phyloP scores from a whole-genome alignment of 169 alveolate species.

The Plasmodium knowlesi region DNA sequence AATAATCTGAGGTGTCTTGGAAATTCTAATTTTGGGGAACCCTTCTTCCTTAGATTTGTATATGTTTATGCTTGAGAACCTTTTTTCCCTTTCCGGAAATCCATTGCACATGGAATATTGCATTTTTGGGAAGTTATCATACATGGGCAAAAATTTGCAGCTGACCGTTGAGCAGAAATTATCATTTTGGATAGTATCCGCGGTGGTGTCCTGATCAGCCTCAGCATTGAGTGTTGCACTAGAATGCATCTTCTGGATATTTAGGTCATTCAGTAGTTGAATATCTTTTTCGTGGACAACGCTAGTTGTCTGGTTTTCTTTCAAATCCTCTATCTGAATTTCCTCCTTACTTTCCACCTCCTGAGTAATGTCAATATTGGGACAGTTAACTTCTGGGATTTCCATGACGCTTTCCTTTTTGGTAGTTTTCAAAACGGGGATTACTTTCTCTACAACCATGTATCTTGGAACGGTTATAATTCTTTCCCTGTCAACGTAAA shows the following conservation, averaged over 20 bases:
- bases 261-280: conserved; percentile 29
- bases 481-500: conserved; percentile 84
- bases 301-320: conserved; percentile 55
- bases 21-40: conserved; percentile 68
- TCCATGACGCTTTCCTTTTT: conserved; percentile 78
- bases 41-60: conserved; percentile 30
- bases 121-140: conserved; percentile 8
- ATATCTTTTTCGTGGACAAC: conserved; percentile 24
- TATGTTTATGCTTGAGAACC: conserved; percentile 27
- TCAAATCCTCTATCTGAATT: conserved; percentile 23
- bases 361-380: conserved; percentile 48
- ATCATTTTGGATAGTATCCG: conserved; percentile 19
- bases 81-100: conserved; percentile 39
- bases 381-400: conserved; percentile 80
- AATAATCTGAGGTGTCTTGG: conserved; percentile 44
- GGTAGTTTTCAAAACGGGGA: conserved; percentile 86
- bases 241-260: conserved; percentile 13
- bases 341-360: conserved; percentile 77
- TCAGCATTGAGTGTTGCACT: conserved; percentile 34
- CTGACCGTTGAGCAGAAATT: conserved; percentile 41
- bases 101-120: conserved; percentile 11
- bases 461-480: conserved; percentile 85
- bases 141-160: conserved; percentile 46
- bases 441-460: conserved; percentile 87
- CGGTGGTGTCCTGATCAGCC: conserved; percentile 32